Evolutionary conservation across 164 flowering plant genomes (phyloP), one percentile per base, ranked within the genome.

Genomic region (Amborella trichopoda): DNA sequence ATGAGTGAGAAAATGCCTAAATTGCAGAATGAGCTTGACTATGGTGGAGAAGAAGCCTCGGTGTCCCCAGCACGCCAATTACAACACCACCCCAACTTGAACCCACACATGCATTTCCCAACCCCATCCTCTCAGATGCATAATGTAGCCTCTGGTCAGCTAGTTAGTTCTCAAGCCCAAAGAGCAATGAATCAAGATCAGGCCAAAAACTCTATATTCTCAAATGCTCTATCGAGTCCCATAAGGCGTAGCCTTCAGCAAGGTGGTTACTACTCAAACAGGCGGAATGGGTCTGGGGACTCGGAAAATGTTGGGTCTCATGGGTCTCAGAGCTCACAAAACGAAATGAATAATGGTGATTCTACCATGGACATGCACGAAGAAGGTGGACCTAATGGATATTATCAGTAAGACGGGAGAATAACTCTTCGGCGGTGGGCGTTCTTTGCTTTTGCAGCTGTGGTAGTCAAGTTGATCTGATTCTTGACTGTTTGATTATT

Each of bases 21-120:
- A n/a, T n/a, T n/a, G n/a, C 48, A 44, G 48, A 24, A 44, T 44
- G 48, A 44, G 48, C 48, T 44, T 18, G 28, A 44, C n/a, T 4
- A 1, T 1, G 48, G 28, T 25, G 48, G 32, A 44, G 32, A 17
- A 10, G 32, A 13, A 25, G 32, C 27, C 17, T 18, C 44, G 17
- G 21, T 11, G 28, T n/a, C 28, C 16, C 48, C 48, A 9, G 16
- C 17, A 9, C 23, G 30, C 17, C 48, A 44, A 22, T 33, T 26
- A 20, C 21, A 2, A 3, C 9, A 42, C 11, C 21, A 42, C 4
- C 19, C 46, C 20, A 42, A 10, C 19, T 5, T 20, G 8, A 44
- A 1, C 18, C 17, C 13, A 6, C 9, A 44, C 4, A 12, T 23
- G 21, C 48, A 20, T 3, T 2, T 13, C 11, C 5, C 23, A 20